These are phyloP conservation scores for Mucor irregularis DNA, from an alignment of 371 early-diverging fungal genomes.

Conservation along the genomic window DNA sequence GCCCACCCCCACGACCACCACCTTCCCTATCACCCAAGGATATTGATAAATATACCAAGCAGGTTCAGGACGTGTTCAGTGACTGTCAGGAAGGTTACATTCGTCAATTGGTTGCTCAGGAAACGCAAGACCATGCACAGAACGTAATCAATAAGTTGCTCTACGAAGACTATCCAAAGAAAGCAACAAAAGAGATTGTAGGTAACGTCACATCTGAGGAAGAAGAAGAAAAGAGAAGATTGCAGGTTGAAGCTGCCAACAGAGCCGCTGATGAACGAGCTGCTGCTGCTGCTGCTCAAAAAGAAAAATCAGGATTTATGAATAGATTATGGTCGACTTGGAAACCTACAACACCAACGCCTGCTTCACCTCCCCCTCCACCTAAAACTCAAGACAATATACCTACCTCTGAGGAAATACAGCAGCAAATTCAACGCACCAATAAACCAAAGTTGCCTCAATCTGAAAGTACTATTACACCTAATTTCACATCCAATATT, in stretches of 20 bases:
- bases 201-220: constrained; percentile 8
- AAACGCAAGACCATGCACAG: constrained; percentile 57
- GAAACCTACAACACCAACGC: constrained; percentile 2
- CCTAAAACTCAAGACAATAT: background rate
- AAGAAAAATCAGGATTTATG: constrained; percentile 17
- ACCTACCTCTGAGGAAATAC: background rate
- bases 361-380: constrained; percentile 2
- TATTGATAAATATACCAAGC: constrained; percentile 43
- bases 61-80: constrained; percentile 66
- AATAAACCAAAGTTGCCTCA: constrained; percentile 37
- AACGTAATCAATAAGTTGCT: constrained; percentile 65
- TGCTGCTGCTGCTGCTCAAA: background rate
- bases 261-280: background rate
- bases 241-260: too few species aligned
- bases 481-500: constrained; percentile 52
- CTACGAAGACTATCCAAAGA: constrained; percentile 59
- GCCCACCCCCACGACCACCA: background rate
- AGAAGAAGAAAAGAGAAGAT: constrained; percentile 6
- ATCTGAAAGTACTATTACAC: constrained; percentile 44
- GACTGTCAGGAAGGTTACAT: constrained; percentile 69
- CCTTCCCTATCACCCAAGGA: constrained; percentile 20
- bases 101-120: constrained; percentile 50
- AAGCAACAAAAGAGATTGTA: constrained; percentile 2
- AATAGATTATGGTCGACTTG: constrained; percentile 20
- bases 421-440: constrained; percentile 4